Conservation (phyloP, 768 basidiomycete species). For the Mycena vulgaris region DNA sequence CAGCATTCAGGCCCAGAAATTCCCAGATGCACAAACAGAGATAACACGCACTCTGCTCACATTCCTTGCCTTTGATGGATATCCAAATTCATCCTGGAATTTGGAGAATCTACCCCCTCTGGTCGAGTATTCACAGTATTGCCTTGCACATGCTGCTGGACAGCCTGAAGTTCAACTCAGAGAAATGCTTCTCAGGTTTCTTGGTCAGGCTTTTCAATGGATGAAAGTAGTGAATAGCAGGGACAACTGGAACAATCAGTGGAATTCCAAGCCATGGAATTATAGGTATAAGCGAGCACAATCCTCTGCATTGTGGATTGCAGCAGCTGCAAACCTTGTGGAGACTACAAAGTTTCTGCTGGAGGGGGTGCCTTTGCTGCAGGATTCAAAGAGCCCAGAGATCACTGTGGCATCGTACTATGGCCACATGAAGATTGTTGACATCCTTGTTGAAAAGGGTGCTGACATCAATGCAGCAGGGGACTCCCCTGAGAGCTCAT, state of each 20-base stretch:
- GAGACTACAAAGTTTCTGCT: not conserved
- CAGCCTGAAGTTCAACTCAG: not conserved
- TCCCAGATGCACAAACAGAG: not conserved
- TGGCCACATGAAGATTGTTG: not conserved
- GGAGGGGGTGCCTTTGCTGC: not conserved
- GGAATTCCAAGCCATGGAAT: not conserved
- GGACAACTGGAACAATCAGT: not conserved
- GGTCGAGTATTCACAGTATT: too few species aligned
- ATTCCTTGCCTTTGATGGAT: not conserved
- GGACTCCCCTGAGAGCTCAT: too few species aligned
- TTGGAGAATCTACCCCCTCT: too few species aligned
- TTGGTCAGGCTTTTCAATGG: too few species aligned
- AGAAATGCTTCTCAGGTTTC: not conserved
- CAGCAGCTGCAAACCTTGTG: constrained; percentile 1
- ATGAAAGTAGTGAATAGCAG: too few species aligned
- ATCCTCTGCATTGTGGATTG: not conserved
- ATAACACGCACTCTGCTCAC: constrained; percentile 1
- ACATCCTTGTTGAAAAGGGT: too few species aligned
- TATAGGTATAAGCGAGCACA: not conserved
- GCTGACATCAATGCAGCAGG: too few species aligned
- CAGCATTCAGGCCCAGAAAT: not conserved
- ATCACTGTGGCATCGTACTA: not conserved
- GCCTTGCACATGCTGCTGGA: not conserved
- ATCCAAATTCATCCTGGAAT: not conserved
- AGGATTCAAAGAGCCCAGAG: not conserved